A percentile compares a stretch with the other conserved stretches of the same genome.
These are phyloP conservation scores for Malassezia sp. DNA, from an alignment of 1,284 basidiomycete genomes.

Conservation along the genomic window DNA sequence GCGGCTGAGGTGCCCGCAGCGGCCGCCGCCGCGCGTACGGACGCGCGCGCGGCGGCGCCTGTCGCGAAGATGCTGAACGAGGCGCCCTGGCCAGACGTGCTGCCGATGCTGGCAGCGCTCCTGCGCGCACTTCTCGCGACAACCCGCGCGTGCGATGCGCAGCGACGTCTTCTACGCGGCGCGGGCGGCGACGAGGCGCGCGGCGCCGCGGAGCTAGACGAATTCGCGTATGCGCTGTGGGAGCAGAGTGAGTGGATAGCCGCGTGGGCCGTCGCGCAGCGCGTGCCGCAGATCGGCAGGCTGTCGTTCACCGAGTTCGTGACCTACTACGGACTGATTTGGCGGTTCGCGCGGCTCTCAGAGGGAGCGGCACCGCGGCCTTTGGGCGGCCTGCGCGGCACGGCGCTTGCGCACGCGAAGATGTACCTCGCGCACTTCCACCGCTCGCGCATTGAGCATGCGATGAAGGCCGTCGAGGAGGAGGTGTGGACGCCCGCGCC, in stretches of 20 bases:
- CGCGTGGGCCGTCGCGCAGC: slow-evolving; percentile 52
- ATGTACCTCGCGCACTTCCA: slow-evolving; percentile 76
- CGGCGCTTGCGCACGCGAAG: slow-evolving; percentile 58
- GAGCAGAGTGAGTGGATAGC: not conserved
- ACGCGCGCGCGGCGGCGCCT: no score
- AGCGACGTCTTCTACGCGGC: not conserved
- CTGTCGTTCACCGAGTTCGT: slow-evolving; percentile 67
- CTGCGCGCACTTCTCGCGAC: slow-evolving; percentile 6
- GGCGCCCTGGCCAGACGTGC: no score
- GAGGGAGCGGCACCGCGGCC: slow-evolving; percentile 75
- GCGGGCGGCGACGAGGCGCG: not conserved
- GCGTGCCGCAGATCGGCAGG: slow-evolving; percentile 58
- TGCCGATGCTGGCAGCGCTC: no score
- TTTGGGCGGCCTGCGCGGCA: slow-evolving; percentile 68
- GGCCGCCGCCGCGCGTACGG: no score
- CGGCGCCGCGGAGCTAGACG: not conserved
- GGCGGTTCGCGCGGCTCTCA: slow-evolving; percentile 75
- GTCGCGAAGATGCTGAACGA: no score
- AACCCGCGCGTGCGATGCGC: not conserved
- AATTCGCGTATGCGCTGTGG: slow-evolving; percentile 7
- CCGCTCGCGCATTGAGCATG: slow-evolving; percentile 64
- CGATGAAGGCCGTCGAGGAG: slow-evolving; percentile 80
- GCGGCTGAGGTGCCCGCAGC: no score
- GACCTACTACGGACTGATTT: slow-evolving; percentile 68
- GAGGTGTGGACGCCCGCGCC: slow-evolving; percentile 78